Base-by-base conservation (phyloP, 2,329 filamentous ascomycete species). In the Trichoderma sp. region DNA sequence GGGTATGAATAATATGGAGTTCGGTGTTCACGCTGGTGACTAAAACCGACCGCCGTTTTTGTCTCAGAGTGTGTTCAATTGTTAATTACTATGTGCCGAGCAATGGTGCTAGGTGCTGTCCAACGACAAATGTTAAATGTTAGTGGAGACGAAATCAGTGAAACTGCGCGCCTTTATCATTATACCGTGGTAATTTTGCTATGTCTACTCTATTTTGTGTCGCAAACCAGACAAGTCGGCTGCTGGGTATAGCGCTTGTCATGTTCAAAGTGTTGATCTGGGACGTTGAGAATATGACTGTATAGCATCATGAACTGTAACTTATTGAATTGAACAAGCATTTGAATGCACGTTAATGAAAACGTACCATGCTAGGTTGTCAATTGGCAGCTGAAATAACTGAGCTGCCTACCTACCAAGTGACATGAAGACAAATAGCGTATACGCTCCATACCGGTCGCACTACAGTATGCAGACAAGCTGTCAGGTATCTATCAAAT, bases 41-140 rank as follows among this genome's bases (percentile, higher is more conserved):
- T 34, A 18, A 61, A 37, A 34, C 43, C 43, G 59, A 37, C 43
- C 28, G 59, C 59, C 43, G 28, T 24, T 61, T 61, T 21, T 28
- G 28, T 32, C 24, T 52, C 3, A n/a, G 1, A 24, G 59, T 21
- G 49, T 32, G 16, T 43, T n/a, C n/a, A n/a, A n/a, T n/a, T 43
- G 39, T n/a, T 43, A 18, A n/a, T 43, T n/a, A 16, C 6, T 13
- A 4, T 13, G 26, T 16, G n/a, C 59, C 59, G 16, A 43, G 43
- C 16, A 24, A 24, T 11, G 37, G 13, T n/a, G 37, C 37, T 11
- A 46, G 11, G 58, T 26, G 26, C 14, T 30, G 18, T 6, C 21
- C 26, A 49, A 30, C 18, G 37, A 39, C 11, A 16, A 8, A 18
- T 18, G 1, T 43, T 6, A 18, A 43, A 7, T 43, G 3, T 43